phyloP scores from a whole-genome alignment of 192 early-diverging fungal genomes.

The Gamsiella multidivaricata region DNA sequence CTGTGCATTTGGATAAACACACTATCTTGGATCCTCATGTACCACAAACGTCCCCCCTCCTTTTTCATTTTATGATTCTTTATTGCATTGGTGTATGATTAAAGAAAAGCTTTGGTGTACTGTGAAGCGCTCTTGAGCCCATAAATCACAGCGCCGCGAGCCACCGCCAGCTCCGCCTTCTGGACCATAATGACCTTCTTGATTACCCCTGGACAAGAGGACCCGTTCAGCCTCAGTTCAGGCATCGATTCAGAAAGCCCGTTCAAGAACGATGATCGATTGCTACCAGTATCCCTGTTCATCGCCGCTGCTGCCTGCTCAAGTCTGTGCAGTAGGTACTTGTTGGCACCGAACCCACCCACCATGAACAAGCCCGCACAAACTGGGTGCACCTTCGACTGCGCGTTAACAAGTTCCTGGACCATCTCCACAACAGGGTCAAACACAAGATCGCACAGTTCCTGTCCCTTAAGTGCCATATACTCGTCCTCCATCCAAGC shows the following conservation, averaged over 20 bases:
- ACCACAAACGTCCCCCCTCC: too few species aligned
- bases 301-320: neutral
- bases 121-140: slow-evolving; percentile 55
- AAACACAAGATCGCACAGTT: slow-evolving; percentile 58
- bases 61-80: slow-evolving; percentile 9
- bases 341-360: slow-evolving; percentile 63
- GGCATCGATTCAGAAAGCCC: slow-evolving; percentile 22
- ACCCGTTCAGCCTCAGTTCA: slow-evolving; percentile 33
- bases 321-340: slow-evolving; percentile 54
- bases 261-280: neutral
- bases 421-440: slow-evolving; percentile 60
- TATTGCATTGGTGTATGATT: neutral
- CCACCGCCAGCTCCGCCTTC: slow-evolving; percentile 50
- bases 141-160: slow-evolving; percentile 54
- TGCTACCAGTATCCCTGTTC: neutral
- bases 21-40: too few species aligned
- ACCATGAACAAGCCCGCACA: slow-evolving; percentile 63
- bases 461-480: slow-evolving; percentile 52
- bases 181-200: slow-evolving; percentile 52
- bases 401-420: slow-evolving; percentile 44
- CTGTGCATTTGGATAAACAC: too few species aligned
- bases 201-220: slow-evolving; percentile 22
- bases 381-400: slow-evolving; percentile 39
- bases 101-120: slow-evolving; percentile 47
- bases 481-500: slow-evolving; percentile 56